Percentiles rank a stretch among this genome's conserved stretches.
phyloP scores from a whole-genome alignment of 495 filamentous ascomycete genomes.

The Xylaria intraflava region DNA sequence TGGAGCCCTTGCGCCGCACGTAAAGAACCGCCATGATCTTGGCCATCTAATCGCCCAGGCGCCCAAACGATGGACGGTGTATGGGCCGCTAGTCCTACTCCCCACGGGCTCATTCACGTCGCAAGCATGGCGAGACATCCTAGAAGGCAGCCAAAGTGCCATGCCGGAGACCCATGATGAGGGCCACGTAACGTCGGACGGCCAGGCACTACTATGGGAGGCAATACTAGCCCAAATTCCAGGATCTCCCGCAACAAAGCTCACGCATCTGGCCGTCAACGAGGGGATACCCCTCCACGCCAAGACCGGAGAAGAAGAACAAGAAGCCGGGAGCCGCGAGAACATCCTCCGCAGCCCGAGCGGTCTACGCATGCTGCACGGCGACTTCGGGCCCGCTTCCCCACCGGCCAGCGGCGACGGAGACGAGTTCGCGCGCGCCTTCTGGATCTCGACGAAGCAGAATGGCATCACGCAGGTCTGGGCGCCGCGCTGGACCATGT shows the following conservation, averaged over 20 bases:
- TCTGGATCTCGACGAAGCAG: conserved; percentile 72
- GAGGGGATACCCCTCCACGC: conserved; percentile 54
- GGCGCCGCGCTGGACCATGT: conserved; percentile 88
- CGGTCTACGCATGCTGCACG: conserved; percentile 55
- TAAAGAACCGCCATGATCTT: background rate
- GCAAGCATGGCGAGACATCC: conserved; percentile 41
- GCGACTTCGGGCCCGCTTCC: conserved; percentile 54
- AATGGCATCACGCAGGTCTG: conserved; percentile 78
- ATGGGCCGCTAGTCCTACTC: conserved; percentile 63
- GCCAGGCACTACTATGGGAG: conserved; percentile 31
- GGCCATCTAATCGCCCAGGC: conserved; percentile 31
- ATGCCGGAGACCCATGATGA: conserved; percentile 3
- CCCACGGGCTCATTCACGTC: conserved; percentile 52
- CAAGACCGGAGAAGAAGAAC: background rate
- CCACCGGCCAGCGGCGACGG: conserved; percentile 3
- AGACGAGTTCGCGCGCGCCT: conserved; percentile 52
- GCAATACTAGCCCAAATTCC: conserved; percentile 46
- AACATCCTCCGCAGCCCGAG: conserved; percentile 65
- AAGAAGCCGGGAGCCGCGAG: conserved; percentile 18
- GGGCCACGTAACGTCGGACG: background rate
- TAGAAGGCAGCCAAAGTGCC: conserved; percentile 12
- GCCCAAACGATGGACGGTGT: conserved; percentile 62
- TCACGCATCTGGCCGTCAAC: conserved; percentile 70
- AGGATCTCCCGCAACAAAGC: conserved; percentile 19
- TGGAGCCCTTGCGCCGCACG: background rate